These are phyloP conservation scores for Pseudoturritis turrita DNA, from an alignment of 345 rosid species.

Conservation along the genomic window DNA sequence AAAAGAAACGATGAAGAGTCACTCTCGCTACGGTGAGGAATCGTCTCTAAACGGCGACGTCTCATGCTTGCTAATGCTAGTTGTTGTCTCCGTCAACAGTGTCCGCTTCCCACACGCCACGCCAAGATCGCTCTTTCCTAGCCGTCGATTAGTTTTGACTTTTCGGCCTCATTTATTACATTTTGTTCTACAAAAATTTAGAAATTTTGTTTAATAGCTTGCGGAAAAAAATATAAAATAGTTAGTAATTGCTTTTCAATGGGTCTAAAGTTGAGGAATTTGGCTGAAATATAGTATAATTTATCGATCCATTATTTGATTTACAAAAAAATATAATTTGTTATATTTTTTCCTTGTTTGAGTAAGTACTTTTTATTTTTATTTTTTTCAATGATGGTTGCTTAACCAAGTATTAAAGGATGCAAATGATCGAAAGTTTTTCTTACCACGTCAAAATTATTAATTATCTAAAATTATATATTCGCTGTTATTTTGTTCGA, in stretches of 20 bases:
- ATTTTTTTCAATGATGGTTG: too few species aligned
- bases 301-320: background rate
- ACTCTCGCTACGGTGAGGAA: conserved; percentile 19
- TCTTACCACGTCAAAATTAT: background rate
- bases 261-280: too few species aligned
- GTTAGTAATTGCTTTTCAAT: background rate
- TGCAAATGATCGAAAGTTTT: background rate
- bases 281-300: too few species aligned
- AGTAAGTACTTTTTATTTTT: too few species aligned
- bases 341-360: too few species aligned
- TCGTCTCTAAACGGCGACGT: conserved; percentile 24
- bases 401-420: too few species aligned
- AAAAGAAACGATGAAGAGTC: conserved; percentile 1
- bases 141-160: conserved; percentile 23
- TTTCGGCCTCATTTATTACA: background rate
- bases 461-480: background rate
- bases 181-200: background rate
- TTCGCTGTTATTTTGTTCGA: too few species aligned
- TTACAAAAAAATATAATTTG: too few species aligned
- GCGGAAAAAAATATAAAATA: background rate
- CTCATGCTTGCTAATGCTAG: conserved; percentile 17
- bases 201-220: background rate
- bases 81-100: conserved; percentile 22
- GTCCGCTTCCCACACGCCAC: conserved; percentile 29
- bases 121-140: conserved; percentile 22